These are phyloP conservation scores for Avena insularis DNA, from an alignment of 176 grass and related monocot species.

Conservation along the genomic window DNA sequence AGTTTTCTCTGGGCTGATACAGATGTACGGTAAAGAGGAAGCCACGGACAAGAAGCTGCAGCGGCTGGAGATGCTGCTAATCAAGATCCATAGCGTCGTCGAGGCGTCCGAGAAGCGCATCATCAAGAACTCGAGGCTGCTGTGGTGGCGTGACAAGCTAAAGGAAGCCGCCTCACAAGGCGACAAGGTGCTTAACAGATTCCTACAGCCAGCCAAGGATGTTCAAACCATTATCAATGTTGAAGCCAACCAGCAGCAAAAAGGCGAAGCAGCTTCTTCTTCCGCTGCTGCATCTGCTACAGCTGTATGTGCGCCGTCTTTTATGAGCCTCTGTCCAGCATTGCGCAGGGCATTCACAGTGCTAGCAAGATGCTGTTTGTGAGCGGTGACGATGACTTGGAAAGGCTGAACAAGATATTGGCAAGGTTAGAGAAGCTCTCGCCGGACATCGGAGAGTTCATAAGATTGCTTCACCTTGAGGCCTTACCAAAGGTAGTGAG, in stretches of 20 bases:
- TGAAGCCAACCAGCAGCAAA: neutral
- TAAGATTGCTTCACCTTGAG: neutral
- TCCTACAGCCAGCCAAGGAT: neutral
- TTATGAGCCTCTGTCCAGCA: neutral
- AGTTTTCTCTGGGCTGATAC: neutral
- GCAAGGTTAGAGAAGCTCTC: neutral
- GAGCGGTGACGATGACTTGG: neutral
- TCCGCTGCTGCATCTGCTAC: neutral
- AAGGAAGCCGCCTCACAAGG: conserved; percentile 4
- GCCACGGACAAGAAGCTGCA: neutral
- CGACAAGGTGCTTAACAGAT: neutral
- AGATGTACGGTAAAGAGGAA: neutral
- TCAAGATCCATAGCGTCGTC: conserved; percentile 7
- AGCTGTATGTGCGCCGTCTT: neutral
- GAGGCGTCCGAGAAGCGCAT: conserved; percentile 4
- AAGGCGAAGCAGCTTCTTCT: neutral
- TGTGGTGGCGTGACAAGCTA: conserved; percentile 36
- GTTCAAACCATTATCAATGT: neutral
- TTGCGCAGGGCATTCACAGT: neutral
- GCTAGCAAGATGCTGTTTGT: neutral
- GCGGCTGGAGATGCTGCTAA: too few relatives aligned
- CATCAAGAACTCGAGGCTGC: neutral
- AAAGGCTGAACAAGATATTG: neutral
- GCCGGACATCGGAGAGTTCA: neutral
- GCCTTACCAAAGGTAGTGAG: neutral